Base-by-base conservation (phyloP, 768 basidiomycete genomes). In the Russula sp. region DNA sequence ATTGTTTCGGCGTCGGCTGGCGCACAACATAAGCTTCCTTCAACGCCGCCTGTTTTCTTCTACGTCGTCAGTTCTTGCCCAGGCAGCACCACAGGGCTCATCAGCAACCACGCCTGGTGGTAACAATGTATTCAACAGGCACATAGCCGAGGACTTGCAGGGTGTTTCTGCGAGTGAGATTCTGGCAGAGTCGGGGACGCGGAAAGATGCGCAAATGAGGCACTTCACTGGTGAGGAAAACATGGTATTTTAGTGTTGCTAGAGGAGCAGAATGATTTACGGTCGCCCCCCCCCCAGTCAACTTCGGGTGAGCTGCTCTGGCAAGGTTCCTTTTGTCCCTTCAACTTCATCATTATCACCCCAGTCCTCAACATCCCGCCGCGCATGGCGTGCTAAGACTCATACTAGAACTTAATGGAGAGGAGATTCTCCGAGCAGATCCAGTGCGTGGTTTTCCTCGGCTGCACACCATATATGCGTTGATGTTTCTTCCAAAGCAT, bases 351-450 rank as follows among this genome's bases (percentile, higher is more conserved):
- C 35, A 16, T 13, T 63, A 18, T 25, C 35, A 22, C 52, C 47
- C n/a, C 67, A 89, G 92, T 65, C 96, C 96, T 57, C 96, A 99
- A 73, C 96, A 99, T 78, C 96, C 96, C 58, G 97, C 97, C 58
- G 97, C 97, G 16, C 97, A 99, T 73, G 97, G 97, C 71, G 97
- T 99, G 74, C 82, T 99, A 43, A 89, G 97, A 60, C 83, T 99
- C 79, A 99, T 99, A 72, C 76, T 99, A 57, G 97, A 99, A 75
- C 77, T 99, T 68, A 98, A 98, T 70, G 96, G 96, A 67, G 96
- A 99, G 74, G 94, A 93, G 75, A 90, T 94, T 69, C 78, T 93
- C 47, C 84, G 91, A 43, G 85, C 88, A 8, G 92, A 93, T 72
- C 90, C 91, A 20, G 89, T 90, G 66, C 50, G 57, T 60, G 39